Percentiles rank a stretch among this genome's conserved stretches.
These are phyloP conservation scores for Phytophthora lateralis DNA, from an alignment of 352 stramenopile species.

Conservation along the genomic window DNA sequence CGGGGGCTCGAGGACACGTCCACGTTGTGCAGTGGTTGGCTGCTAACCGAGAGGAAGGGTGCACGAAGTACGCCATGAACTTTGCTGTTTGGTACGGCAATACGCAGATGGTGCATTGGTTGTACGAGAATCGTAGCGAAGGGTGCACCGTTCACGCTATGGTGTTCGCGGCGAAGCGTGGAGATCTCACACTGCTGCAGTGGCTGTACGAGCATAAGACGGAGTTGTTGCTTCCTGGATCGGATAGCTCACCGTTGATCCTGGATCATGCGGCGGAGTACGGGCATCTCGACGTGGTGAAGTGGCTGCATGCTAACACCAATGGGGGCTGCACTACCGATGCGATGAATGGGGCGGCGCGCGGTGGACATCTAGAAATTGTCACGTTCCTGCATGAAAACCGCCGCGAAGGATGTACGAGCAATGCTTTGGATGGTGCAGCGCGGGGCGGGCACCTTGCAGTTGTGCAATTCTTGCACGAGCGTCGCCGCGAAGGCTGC, in stretches of 20 bases:
- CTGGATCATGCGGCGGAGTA: constrained; percentile 44
- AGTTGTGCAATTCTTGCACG: constrained; percentile 39
- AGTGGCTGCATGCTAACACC: constrained; percentile 40
- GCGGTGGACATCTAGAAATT: constrained; percentile 35
- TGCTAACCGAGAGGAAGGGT: constrained; percentile 30
- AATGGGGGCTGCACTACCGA: constrained; percentile 29
- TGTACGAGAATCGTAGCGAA: constrained; percentile 37
- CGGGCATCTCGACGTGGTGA: constrained; percentile 39
- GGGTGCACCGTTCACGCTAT: constrained; percentile 39
- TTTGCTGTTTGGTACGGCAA: constrained; percentile 46
- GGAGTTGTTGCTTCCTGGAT: constrained; percentile 12
- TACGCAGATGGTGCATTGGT: constrained; percentile 36
- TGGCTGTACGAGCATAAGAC: constrained; percentile 36
- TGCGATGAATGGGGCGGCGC: constrained; percentile 34
- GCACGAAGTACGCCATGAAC: constrained; percentile 45
- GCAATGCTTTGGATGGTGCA: constrained; percentile 35
- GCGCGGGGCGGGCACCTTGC: constrained; percentile 30
- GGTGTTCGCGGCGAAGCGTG: constrained; percentile 35
- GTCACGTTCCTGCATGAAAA: constrained; percentile 49
- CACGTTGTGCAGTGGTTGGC: constrained; percentile 41
- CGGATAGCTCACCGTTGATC: constrained; percentile 26
- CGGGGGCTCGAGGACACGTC: constrained; percentile 32
- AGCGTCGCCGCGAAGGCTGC: constrained; percentile 31
- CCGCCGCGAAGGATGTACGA: constrained; percentile 33
- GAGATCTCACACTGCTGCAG: constrained; percentile 33